phyloP scores from a whole-genome alignment of 495 filamentous ascomycete genomes.

The Aspergillus saccharolyticus region DNA sequence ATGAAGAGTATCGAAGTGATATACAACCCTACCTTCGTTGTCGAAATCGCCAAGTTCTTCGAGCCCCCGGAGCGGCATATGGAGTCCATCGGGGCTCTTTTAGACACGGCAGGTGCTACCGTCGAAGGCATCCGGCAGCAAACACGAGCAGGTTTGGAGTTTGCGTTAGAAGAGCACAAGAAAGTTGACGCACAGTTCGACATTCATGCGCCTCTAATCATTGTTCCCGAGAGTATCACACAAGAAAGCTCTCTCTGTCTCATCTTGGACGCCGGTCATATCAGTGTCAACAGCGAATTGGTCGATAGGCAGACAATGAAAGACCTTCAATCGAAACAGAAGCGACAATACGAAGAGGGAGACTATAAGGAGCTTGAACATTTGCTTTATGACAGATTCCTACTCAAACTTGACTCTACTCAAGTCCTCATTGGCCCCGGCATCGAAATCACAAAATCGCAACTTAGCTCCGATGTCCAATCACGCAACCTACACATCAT shows the following conservation, averaged over 20 bases:
- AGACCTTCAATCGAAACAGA: constrained; percentile 87
- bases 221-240: constrained; percentile 88
- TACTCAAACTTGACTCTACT: constrained; percentile 85
- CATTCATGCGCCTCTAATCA: constrained; percentile 91
- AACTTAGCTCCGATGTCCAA: constrained; percentile 65
- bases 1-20: constrained; percentile 94
- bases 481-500: constrained; percentile 80
- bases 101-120: constrained; percentile 92
- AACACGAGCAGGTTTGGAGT: constrained; percentile 91
- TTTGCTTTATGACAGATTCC: constrained; percentile 93
- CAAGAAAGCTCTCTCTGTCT: constrained; percentile 74
- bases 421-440: constrained; percentile 95
- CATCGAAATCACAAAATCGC: constrained; percentile 81
- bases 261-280: constrained; percentile 93
- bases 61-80: constrained; percentile 93
- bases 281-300: constrained; percentile 86
- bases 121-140: constrained; percentile 92
- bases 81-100: constrained; percentile 91
- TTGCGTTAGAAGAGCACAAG: constrained; percentile 95
- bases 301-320: constrained; percentile 84
- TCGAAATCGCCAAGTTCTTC: constrained; percentile 90
- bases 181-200: constrained; percentile 95
- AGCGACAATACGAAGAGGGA: constrained; percentile 77
- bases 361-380: constrained; percentile 82
- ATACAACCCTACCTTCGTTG: constrained; percentile 89